Percentiles rank a stretch among this genome's conserved stretches.
These are phyloP conservation scores for Leucocoprinus sp. DNA, from an alignment of 768 basidiomycete species.

Conservation along the genomic window DNA sequence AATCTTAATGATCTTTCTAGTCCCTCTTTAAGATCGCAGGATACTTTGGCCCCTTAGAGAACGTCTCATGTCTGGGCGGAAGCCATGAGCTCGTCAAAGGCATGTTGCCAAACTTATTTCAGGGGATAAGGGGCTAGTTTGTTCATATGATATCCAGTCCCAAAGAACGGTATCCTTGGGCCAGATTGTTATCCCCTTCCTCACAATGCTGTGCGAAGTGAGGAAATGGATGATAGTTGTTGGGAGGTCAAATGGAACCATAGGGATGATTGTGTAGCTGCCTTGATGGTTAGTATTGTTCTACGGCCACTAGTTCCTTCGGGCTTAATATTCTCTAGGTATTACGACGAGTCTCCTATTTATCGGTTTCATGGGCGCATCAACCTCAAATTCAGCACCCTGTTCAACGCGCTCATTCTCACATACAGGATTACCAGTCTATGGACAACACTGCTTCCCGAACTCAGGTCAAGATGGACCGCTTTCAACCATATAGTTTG, in stretches of 20 bases:
- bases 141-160: background rate
- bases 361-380: slow-evolving; percentile 78
- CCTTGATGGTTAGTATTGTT: slow-evolving; percentile 47
- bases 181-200: slow-evolving; percentile 32
- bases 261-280: slow-evolving; percentile 66
- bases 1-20: background rate
- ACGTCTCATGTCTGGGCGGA: slow-evolving; percentile 27
- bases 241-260: slow-evolving; percentile 80
- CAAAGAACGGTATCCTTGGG: background rate
- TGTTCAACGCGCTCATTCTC: background rate
- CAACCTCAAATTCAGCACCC: slow-evolving; percentile 24
- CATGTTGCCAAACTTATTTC: background rate
- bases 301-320: background rate
- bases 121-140: background rate
- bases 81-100: slow-evolving; percentile 6
- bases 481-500: slow-evolving; percentile 3
- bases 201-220: slow-evolving; percentile 48
- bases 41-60: slow-evolving; percentile 61
- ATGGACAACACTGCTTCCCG: background rate
- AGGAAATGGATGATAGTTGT: slow-evolving; percentile 49
- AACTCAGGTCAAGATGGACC: background rate
- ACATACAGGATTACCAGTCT: background rate
- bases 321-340: slow-evolving; percentile 35
- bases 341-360: slow-evolving; percentile 58
- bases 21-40: slow-evolving; percentile 36